phyloP scores from a whole-genome alignment of 1,139 yeast species.

The Neolecta irregularis region DNA sequence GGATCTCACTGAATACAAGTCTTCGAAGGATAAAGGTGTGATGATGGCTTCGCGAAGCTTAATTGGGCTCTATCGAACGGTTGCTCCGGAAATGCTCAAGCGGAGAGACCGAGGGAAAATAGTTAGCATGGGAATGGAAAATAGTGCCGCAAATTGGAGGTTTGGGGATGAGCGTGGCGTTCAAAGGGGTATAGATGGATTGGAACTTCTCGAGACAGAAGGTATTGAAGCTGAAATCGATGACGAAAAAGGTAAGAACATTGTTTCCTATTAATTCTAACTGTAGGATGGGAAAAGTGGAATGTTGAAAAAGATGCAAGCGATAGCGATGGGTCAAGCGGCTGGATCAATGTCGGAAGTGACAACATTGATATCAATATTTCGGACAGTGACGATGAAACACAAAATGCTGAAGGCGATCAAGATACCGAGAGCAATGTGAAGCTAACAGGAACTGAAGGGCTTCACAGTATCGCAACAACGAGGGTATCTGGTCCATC shows the following conservation, averaged over 20 bases:
- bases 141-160: slow-evolving; percentile 21
- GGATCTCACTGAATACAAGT: slow-evolving; percentile 78
- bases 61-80: slow-evolving; percentile 71
- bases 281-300: slow-evolving; percentile 38
- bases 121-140: slow-evolving; percentile 64
- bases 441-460: too few relatives aligned
- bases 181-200: slow-evolving; percentile 65
- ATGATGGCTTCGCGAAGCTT: slow-evolving; percentile 89
- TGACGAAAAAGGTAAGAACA: slow-evolving; percentile 26
- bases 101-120: slow-evolving; percentile 84
- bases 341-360: slow-evolving; percentile 41
- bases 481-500: too few relatives aligned
- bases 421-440: too few relatives aligned
- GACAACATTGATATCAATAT: slow-evolving; percentile 37
- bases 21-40: slow-evolving; percentile 85
- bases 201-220: slow-evolving; percentile 74
- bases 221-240: slow-evolving; percentile 35
- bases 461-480: slow-evolving; percentile 49
- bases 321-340: slow-evolving; percentile 31
- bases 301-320: slow-evolving; percentile 26
- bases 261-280: slow-evolving; percentile 45
- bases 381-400: slow-evolving; percentile 27
- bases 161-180: slow-evolving; percentile 58
- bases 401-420: slow-evolving; percentile 12
- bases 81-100: slow-evolving; percentile 88